Base-by-base conservation (phyloP, 2,329 filamentous ascomycete species). In the Sclerotinia sclerotiorum region DNA sequence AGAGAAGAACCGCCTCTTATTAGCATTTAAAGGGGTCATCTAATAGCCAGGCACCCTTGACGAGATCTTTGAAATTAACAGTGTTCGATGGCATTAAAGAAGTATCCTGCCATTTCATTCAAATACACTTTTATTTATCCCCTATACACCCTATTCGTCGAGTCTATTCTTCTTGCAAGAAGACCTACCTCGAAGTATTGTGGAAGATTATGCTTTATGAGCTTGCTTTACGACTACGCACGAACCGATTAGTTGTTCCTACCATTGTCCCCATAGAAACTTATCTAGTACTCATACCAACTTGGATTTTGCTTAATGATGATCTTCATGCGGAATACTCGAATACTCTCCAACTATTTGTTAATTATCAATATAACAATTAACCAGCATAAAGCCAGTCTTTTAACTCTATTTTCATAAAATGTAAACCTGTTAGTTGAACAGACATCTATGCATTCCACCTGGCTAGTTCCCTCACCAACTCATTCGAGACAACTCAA, bases 51-150 rank as follows among this genome's bases (percentile, higher is more conserved):
- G n/a, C 15, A 57, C 21, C 6, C 7, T 60, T 60, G 17, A 27
- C 27, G 39, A 46, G 27, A 60, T 10, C n/a, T 52, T 52, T 27
- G 56, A 60, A 24, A 60, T 17, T 15, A 46, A n/a, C 24, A 10
- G 10, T 60, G n/a, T 42, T 32, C 42, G 21, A 46, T 60, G 56
- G 24, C 39, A 60, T 60, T 39, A 24, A 8, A 29, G 21, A 44
- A 27, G 21, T 60, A 46, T 60, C 39, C 56, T 60, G 39, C 46
- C 56, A 60, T 60, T 27, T 60, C 19, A 60, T 60, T 60, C 42
- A 46, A 46, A 60, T 32, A 60, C 29, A 46, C 57, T 32, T 60
- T 46, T 42, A 46, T 60, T 39, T 60, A 60, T 46, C 10, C 39
- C 42, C 17, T 35, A 60, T 60, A 6, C 5, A 32, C 21, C 10